Base-by-base conservation (phyloP, 2,329 filamentous ascomycete species). In the Fusarium sulawesiense region DNA sequence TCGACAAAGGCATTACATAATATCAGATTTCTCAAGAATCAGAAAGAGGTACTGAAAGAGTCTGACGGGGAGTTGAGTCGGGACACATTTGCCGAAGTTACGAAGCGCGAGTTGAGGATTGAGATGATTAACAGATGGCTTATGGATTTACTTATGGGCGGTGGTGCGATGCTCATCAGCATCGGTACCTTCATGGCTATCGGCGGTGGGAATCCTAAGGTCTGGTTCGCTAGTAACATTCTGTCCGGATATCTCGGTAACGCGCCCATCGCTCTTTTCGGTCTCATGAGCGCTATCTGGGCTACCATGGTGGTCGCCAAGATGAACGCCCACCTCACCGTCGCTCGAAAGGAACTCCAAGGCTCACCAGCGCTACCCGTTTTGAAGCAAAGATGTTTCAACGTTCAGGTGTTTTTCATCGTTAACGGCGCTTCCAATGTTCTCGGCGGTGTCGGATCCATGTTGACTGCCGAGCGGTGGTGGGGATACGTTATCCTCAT, bases 181-280 rank as follows among this genome's bases (percentile, higher is more conserved):
- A 71, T 80, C 0, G 86, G 86, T 11, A 87, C 86, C 1, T 80
- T 83, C 60, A 80, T 88, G 81, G 86, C 86, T 12, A 87, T 88
- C 18, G 83, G 78, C 3, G 86, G 86, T 2, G 81, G 78, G 1
- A 78, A 86, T 50, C 75, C 30, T 0, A 62, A 37, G 0, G 78
- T 87, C 1, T 88, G 76, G 58, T 6, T 76, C 1, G 81, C 83
- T 1, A 86, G 83, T 70, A 88, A 88, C 57, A 73, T 87, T 3
- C 73, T 88, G 0, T 87, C 86, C 0, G 86, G 86, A 3, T 88
- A 87, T 62, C 78, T 88, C 20, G 86, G 86, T 4, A 88, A 88
- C 60, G 78, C 81, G 0, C 81, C 84, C 2, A 81, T 84, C 4
- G 84, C 85, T 0, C 25, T 83, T 0, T 88, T 83, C 48, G 86